These are phyloP conservation scores for Ormosia semicastrata DNA, from an alignment of 306 rosid genomes.

Conservation along the genomic window DNA sequence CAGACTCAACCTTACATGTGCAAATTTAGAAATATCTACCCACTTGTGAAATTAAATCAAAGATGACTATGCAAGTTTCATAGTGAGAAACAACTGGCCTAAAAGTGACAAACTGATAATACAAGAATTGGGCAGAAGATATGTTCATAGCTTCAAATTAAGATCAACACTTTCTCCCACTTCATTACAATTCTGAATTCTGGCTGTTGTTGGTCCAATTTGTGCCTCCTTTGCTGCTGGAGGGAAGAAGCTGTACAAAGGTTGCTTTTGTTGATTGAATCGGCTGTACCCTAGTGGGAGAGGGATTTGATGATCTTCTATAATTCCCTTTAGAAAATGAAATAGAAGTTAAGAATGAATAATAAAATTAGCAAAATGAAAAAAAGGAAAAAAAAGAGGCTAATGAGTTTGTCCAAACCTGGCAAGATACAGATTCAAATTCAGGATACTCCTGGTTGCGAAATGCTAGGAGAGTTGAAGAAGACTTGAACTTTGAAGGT, in stretches of 20 bases:
- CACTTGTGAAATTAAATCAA: background rate
- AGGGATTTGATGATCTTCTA: slow-evolving; percentile 38
- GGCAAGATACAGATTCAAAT: slow-evolving; percentile 31
- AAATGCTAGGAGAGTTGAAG: slow-evolving; percentile 30
- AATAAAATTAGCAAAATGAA: background rate
- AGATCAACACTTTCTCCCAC: slow-evolving; percentile 62
- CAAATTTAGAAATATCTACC: slow-evolving; percentile 41
- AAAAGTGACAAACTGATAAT: slow-evolving; percentile 13
- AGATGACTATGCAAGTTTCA: slow-evolving; percentile 27
- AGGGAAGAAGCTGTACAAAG: slow-evolving; percentile 53
- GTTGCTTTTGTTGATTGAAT: slow-evolving; percentile 41
- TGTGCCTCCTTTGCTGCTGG: slow-evolving; percentile 42
- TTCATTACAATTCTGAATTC: slow-evolving; percentile 35
- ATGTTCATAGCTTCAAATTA: slow-evolving; percentile 63
- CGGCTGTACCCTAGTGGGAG: slow-evolving; percentile 24
- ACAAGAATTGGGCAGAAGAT: background rate
- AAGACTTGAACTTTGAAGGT: slow-evolving; percentile 31
- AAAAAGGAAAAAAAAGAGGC: background rate
- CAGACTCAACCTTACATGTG: slow-evolving; percentile 40
- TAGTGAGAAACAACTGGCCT: slow-evolving; percentile 36
- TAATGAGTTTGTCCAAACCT: slow-evolving; percentile 33
- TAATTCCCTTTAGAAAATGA: slow-evolving; percentile 42
- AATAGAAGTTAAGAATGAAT: slow-evolving; percentile 13
- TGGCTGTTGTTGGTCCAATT: slow-evolving; percentile 33
- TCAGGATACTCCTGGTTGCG: slow-evolving; percentile 34